Percentiles rank a stretch among this genome's conserved stretches.
These are phyloP conservation scores for Sporothrix pseudoabietina DNA, from an alignment of 2,329 filamentous ascomycete genomes.

Conservation along the genomic window DNA sequence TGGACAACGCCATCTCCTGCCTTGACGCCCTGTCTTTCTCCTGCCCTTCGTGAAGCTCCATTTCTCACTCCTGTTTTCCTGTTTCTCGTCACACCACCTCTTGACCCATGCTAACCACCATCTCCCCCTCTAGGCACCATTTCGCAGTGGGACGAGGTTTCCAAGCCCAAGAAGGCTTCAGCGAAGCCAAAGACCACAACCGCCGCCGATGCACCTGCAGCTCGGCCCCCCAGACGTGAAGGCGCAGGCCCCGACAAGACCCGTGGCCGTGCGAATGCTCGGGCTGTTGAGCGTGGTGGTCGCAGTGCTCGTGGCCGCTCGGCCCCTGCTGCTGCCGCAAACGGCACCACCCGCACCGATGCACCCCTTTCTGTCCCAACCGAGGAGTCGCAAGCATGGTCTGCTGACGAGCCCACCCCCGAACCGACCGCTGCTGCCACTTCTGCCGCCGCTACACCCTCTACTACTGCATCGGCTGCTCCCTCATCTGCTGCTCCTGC, in stretches of 20 bases:
- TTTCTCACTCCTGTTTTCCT: slow-evolving; percentile 21
- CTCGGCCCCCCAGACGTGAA: slow-evolving; percentile 60
- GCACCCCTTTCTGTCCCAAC: slow-evolving; percentile 66
- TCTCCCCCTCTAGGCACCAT: slow-evolving; percentile 62
- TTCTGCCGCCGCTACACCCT: slow-evolving; percentile 36
- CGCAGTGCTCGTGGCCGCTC: slow-evolving; percentile 66
- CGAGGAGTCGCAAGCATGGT: slow-evolving; percentile 66
- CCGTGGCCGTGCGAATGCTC: slow-evolving; percentile 63
- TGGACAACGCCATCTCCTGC: not conserved
- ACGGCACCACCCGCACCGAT: slow-evolving; percentile 62
- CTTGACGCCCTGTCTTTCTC: not conserved
- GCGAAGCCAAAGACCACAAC: slow-evolving; percentile 69
- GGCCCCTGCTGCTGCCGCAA: slow-evolving; percentile 59
- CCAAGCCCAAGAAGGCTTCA: slow-evolving; percentile 75
- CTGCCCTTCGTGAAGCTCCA: not conserved
- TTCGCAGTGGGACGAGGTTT: slow-evolving; percentile 82
- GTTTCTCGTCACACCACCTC: not conserved
- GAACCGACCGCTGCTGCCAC: slow-evolving; percentile 40
- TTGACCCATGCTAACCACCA: not conserved
- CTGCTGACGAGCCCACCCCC: slow-evolving; percentile 45
- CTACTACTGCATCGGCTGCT: slow-evolving; percentile 37
- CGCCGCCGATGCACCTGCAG: slow-evolving; percentile 54
- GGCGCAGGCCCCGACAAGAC: slow-evolving; percentile 63
- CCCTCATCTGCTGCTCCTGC: slow-evolving; percentile 40
- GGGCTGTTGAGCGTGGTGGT: slow-evolving; percentile 64